These are phyloP conservation scores for Paraglomus occultum DNA, from an alignment of 192 early-diverging fungal species.

Conservation along the genomic window DNA sequence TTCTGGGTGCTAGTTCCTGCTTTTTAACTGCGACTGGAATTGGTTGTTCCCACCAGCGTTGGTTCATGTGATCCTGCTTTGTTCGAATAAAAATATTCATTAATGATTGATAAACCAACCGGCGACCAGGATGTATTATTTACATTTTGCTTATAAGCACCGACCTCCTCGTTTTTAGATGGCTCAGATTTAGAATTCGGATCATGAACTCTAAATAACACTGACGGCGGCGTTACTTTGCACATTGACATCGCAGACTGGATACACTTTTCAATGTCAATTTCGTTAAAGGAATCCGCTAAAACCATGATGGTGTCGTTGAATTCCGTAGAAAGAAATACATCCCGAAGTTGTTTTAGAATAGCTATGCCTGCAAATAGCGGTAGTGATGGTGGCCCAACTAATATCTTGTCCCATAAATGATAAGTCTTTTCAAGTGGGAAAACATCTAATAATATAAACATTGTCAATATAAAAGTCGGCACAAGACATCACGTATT, in stretches of 20 bases:
- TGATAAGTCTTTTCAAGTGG: constrained; percentile 78
- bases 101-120: background rate
- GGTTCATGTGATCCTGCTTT: constrained; percentile 27
- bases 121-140: background rate
- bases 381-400: constrained; percentile 61
- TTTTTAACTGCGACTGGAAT: constrained; percentile 47
- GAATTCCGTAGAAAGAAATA: constrained; percentile 65
- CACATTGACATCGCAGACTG: constrained; percentile 59
- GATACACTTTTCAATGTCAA: constrained; percentile 73
- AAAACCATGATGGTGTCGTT: constrained; percentile 55
- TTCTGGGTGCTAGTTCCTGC: constrained; percentile 53
- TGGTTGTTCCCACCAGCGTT: constrained; percentile 52
- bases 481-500: background rate
- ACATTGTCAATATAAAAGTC: background rate
- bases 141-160: background rate
- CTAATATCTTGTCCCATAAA: constrained; percentile 75
- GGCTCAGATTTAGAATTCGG: constrained; percentile 30
- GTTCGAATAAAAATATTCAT: no score
- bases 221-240: constrained; percentile 67
- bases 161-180: constrained; percentile 3
- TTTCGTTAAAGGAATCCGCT: constrained; percentile 58
- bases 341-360: constrained; percentile 62
- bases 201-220: constrained; percentile 40
- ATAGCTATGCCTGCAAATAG: constrained; percentile 71
- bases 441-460: constrained; percentile 62